phyloP scores from a whole-genome alignment of 2,329 filamentous ascomycete genomes.

The Nemania diffusa region DNA sequence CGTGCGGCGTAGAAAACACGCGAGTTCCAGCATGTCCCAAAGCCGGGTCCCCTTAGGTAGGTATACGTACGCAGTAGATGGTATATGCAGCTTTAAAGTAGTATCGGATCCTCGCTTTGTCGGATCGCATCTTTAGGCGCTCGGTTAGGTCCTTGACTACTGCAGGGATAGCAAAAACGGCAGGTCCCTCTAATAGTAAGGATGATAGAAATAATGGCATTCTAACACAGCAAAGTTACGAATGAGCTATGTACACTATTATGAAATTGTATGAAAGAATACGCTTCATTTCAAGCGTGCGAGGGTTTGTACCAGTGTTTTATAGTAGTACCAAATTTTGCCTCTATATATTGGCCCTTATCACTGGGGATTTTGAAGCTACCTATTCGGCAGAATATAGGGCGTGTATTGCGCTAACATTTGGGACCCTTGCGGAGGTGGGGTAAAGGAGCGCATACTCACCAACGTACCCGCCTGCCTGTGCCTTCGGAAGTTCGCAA shows the following conservation, averaged over 20 bases:
- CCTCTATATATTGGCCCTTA: not conserved
- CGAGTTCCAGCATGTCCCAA: too few species aligned
- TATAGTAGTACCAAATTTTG: too few species aligned
- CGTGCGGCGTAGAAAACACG: too few species aligned
- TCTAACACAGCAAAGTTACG: constrained; percentile 3
- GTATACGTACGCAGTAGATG: too few species aligned
- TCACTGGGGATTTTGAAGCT: not conserved
- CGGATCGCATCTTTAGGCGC: constrained; percentile 14
- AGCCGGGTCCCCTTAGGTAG: too few species aligned
- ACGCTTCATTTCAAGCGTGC: constrained; percentile 7
- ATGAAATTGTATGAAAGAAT: constrained; percentile 10
- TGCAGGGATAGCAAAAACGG: constrained; percentile 20
- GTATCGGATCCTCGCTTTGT: constrained; percentile 16
- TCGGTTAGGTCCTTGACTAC: constrained; percentile 17
- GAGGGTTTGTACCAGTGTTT: not conserved
- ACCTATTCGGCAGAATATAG: constrained; percentile 7
- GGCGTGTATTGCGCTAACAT: constrained; percentile 11
- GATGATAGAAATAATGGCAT: constrained; percentile 12
- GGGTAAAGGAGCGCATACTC: constrained; percentile 13
- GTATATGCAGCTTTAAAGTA: constrained; percentile 1
- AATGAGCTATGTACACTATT: constrained; percentile 4
- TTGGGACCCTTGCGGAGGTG: constrained; percentile 2
- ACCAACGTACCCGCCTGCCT: constrained; percentile 15
- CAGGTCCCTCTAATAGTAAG: constrained; percentile 1
- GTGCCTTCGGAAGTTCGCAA: constrained; percentile 20